Evolutionary conservation across 2,329 filamentous ascomycete genomes (phyloP).

Genomic region (Ilyonectria robusta): DNA sequence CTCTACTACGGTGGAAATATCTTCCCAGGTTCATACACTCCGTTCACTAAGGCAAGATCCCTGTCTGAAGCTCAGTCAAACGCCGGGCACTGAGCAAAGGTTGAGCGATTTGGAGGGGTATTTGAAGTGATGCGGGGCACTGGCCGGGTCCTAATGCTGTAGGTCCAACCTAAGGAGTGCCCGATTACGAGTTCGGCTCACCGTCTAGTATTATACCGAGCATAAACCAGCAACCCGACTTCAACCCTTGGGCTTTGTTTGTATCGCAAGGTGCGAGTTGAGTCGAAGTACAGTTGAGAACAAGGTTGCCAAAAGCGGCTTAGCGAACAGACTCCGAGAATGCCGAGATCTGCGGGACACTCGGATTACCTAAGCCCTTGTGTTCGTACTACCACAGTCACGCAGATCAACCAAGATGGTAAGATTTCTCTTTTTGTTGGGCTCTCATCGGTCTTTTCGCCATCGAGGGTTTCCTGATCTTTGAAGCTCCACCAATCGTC

Average conservation of each 20-base stretch:
- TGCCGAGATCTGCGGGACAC: conserved; percentile 33
- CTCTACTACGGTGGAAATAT: conserved; percentile 30
- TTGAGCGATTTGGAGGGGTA: conserved; percentile 45
- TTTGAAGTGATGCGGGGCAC: conserved; percentile 1
- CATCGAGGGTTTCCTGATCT: not conserved
- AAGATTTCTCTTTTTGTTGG: not conserved
- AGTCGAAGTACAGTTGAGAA: conserved; percentile 17
- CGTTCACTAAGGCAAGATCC: conserved; percentile 5
- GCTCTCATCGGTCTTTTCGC: no score
- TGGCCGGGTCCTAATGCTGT: not conserved
- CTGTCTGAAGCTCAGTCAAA: conserved; percentile 24
- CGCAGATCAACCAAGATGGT: not conserved
- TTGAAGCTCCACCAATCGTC: not conserved
- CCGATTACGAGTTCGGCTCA: not conserved
- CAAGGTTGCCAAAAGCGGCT: conserved; percentile 34
- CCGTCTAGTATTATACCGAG: not conserved
- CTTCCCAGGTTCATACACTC: conserved; percentile 40
- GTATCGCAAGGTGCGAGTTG: not conserved
- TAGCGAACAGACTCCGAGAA: conserved; percentile 37
- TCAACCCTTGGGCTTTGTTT: not conserved
- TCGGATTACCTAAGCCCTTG: conserved; percentile 40
- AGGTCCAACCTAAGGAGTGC: not conserved
- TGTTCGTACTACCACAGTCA: not conserved
- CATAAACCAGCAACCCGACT: not conserved
- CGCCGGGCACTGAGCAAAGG: conserved; percentile 12